Base-by-base conservation (phyloP, 1,284 basidiomycete species). In the Moniliella sp. region DNA sequence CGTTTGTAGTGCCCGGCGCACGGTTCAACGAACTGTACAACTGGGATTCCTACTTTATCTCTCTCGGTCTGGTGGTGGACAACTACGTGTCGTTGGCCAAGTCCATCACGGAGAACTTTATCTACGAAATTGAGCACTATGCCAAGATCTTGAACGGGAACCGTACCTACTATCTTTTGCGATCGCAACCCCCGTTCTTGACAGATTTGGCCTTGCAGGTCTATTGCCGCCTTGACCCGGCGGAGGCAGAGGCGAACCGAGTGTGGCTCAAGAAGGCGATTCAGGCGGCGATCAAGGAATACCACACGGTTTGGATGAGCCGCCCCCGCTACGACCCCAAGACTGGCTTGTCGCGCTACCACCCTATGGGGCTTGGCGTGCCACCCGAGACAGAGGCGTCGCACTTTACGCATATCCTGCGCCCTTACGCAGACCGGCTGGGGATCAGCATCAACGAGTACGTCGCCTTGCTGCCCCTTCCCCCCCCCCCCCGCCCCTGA, bases 201-300 rank as follows among this genome's bases (percentile, higher is more conserved):
- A 97, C 88, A 36, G 91, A 97, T 63, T 82, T 94, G 74, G 83
- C 86, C 0, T 69, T 94, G 18, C 91, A 94, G 61, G 88, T 94
- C 58, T 97, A 81, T 66, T 84, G 86, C 54, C 81, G 86, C 55
- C 72, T 93, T 34, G 82, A 91, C 52, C 75, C 78, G 16, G 75
- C 73, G 3, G 75, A 86, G 45, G 66, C 76, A 39, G 72, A 73
- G 19, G 73, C 53, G 27, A 91, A 93, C 66, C 78, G 78, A 29
- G 66, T 67, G 30, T 97, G 86, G 84, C 70, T 97, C 32, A 88
- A 83, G 62, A 74, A 76, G 13, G 86, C 84, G 2, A 91, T 97
- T 40, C 77, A 78, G 56, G 82, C 88, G 3, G 84, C 88, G 16
- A 86, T 97, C 67, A 93, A 94, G 63, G 88, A 97, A 60, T 97